Conservation (phyloP, 2,329 filamentous ascomycete species). For the Talaromyces sp. region DNA sequence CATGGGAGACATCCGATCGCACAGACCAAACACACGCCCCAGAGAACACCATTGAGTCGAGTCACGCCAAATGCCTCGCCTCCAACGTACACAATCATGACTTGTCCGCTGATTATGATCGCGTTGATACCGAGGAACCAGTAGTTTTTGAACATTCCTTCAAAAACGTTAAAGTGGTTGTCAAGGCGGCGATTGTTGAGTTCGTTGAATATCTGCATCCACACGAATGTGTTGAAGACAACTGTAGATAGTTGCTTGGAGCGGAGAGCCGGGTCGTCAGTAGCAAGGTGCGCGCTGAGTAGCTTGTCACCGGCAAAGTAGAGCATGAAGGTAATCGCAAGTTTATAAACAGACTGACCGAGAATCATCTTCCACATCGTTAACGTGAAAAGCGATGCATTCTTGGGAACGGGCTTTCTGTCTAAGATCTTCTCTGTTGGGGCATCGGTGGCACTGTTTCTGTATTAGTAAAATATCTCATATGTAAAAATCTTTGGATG, state of each 20-base stretch:
- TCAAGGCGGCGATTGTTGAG: constrained; percentile 96
- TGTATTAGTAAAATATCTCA: constrained; percentile 8
- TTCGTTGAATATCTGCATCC: constrained; percentile 99
- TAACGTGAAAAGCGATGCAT: constrained; percentile 74
- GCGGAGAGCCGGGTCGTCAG: constrained; percentile 41
- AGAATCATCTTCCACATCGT: constrained; percentile 99
- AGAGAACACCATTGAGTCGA: constrained; percentile 71
- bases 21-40: constrained; percentile 83
- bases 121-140: constrained; percentile 86
- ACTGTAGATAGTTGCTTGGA: constrained; percentile 69
- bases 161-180: constrained; percentile 94
- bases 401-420: constrained; percentile 76
- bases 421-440: constrained; percentile 79
- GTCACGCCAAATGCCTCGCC: constrained; percentile 77
- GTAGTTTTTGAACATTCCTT: constrained; percentile 79
- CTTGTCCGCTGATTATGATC: constrained; percentile 85
- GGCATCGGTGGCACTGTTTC: constrained; percentile 74
- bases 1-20: constrained; percentile 84
- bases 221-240: constrained; percentile 97
- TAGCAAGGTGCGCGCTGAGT: constrained; percentile 58
- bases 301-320: constrained; percentile 72
- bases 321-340: constrained; percentile 75
- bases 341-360: constrained; percentile 86
- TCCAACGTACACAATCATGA: constrained; percentile 87
- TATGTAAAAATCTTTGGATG: neutral